A percentile compares a stretch with the other conserved stretches of the same genome.
Conservation (phyloP, 2,329 filamentous ascomycete genomes). For the Hymenoscyphus repandus region DNA sequence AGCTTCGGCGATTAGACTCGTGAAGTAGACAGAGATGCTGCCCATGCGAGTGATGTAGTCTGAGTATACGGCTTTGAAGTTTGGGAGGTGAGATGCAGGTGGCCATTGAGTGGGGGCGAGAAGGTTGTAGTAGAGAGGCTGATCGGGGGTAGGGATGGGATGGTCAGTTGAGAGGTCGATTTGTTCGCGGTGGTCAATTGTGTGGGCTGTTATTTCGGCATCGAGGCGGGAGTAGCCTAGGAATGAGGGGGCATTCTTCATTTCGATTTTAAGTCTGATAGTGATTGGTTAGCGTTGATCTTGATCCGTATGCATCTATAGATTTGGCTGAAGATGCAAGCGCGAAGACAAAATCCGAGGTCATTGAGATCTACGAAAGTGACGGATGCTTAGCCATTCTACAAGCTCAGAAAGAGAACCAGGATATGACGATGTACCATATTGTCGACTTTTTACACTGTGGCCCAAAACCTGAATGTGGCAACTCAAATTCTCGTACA, state of each 20-base stretch:
- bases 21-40: constrained; percentile 66
- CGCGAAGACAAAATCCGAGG: not conserved
- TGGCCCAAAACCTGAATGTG: no score
- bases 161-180: constrained; percentile 82
- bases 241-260: constrained; percentile 70
- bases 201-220: constrained; percentile 67
- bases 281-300: not conserved
- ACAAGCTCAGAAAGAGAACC: no score
- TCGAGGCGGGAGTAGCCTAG: constrained; percentile 63
- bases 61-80: constrained; percentile 63
- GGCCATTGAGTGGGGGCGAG: constrained; percentile 81
- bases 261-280: constrained; percentile 57
- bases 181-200: constrained; percentile 77
- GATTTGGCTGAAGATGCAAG: no score
- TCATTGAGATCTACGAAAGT: not conserved
- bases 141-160: constrained; percentile 52
- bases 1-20: constrained; percentile 77
- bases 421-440: no score
- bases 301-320: no score
- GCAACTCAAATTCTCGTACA: no score
- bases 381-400: no score
- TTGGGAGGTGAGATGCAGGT: constrained; percentile 52
- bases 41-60: constrained; percentile 77
- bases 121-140: constrained; percentile 70
- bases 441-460: no score